Conservation (phyloP, 306 rosid species). For the Sindora glabra region DNA sequence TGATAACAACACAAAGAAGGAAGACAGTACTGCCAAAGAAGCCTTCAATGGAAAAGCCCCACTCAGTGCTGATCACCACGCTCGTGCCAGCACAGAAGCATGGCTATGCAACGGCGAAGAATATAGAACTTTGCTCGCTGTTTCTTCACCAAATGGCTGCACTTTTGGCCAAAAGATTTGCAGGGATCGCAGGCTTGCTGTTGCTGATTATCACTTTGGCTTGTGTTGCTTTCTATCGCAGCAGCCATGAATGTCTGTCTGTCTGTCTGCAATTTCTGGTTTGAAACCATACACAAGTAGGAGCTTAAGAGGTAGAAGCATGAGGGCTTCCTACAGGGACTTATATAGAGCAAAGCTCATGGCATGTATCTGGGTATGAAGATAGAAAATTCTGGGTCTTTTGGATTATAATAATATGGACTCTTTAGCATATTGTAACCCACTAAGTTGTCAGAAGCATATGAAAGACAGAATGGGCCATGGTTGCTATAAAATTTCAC, state of each 20-base stretch:
- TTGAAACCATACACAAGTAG: conserved; percentile 20
- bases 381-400: conserved; percentile 23
- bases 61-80: conserved; percentile 32
- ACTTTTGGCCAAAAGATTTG: conserved; percentile 60
- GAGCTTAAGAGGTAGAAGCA: conserved; percentile 16
- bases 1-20: neutral
- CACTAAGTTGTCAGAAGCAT: conserved; percentile 35
- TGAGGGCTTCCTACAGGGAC: conserved; percentile 3
- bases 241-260: conserved; percentile 35
- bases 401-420: conserved; percentile 37
- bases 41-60: too few species aligned
- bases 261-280: neutral
- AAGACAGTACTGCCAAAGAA: neutral
- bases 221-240: conserved; percentile 31
- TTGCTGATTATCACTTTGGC: conserved; percentile 8
- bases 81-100: conserved; percentile 80
- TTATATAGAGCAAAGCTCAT: conserved; percentile 8
- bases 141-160: conserved; percentile 66
- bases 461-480: conserved; percentile 39
- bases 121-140: conserved; percentile 83
- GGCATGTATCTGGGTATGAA: conserved; percentile 10
- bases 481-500: conserved; percentile 19
- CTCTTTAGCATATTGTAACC: conserved; percentile 26
- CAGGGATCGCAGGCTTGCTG: conserved; percentile 41
- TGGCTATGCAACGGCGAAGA: conserved; percentile 74